Percentiles rank a stretch among this genome's conserved stretches.
These are phyloP conservation scores for Mallotus repandus DNA, from an alignment of 441 rosid species.

Conservation along the genomic window DNA sequence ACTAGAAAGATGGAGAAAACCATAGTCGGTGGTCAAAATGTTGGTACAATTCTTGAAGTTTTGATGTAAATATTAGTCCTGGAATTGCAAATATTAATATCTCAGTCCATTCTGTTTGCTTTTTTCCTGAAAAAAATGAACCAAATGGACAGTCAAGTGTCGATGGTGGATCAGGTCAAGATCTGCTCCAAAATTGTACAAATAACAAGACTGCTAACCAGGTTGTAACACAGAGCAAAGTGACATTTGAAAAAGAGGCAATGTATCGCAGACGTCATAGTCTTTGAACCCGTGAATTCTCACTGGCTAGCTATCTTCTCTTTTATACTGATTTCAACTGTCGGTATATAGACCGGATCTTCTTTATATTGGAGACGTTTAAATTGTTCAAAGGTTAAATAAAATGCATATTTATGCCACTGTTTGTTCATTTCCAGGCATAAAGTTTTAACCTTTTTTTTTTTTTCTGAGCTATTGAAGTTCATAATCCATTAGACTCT, in stretches of 20 bases:
- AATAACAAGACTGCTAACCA: background rate
- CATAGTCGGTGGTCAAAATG: slow-evolving; percentile 15
- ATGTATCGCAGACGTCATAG: background rate
- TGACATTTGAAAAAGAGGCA: background rate
- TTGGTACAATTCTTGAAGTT: background rate
- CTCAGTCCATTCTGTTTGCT: background rate
- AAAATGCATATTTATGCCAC: too few relatives aligned
- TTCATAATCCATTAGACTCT: too few relatives aligned
- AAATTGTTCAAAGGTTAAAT: too few relatives aligned
- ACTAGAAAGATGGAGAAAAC: background rate
- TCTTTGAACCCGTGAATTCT: too few relatives aligned
- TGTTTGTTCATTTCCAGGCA: too few relatives aligned
- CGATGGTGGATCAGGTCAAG: background rate
- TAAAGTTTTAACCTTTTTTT: too few relatives aligned
- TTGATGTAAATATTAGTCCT: background rate
- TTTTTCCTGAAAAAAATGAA: background rate
- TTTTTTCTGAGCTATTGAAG: too few relatives aligned
- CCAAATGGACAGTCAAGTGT: background rate
- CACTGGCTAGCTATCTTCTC: too few relatives aligned
- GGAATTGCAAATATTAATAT: background rate
- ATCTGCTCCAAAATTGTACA: background rate
- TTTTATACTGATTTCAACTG: background rate
- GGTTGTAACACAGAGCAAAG: background rate
- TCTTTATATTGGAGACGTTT: background rate
- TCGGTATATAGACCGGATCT: background rate